Base-by-base conservation (phyloP, 805 yeast genomes). In the Wickerhamomyces bisporus region DNA sequence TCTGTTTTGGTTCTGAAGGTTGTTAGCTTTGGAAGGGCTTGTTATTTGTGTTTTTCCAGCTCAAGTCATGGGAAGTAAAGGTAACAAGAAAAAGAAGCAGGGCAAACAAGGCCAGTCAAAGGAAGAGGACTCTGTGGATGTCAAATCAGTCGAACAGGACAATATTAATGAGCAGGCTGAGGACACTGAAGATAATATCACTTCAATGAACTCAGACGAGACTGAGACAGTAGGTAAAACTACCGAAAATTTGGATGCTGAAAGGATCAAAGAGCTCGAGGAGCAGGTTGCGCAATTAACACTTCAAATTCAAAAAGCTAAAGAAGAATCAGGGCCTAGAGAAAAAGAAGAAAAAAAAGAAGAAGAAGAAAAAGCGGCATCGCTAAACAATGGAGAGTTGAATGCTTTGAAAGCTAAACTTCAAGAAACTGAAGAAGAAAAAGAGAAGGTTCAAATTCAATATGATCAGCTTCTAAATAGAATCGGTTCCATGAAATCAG, bases 401-500 rank as follows among this genome's bases (percentile, higher is more conserved):
- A 45, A 41, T 18, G 32, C 41, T 12, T 39, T 63, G 28, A 55
- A 49, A 31, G 44, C 44, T 15, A 61, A 67, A 35, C 44, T 72
- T 12, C 53, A 52, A 25, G 57, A 49, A 28, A 56, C 64, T 20
- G 66, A 65, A 23, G 62, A 65, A 26, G 86, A 81, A 49, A 69
- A 81, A 39, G 81, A 73, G 34, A 70, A 72, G 23, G 67, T 73
- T 21, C 77, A 80, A 47, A 64, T 68, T 2, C 77, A 78, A 44
- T 81, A 83, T 51, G 81, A 81, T 43, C 66, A 73, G 5, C 59
- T 85, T 24, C 58, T 85, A 42, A 75, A 75, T 44, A 71, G 81
- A 54, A 57, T 85, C 14, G 74, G 86, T 1, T 74, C 85, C 3
- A 83, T 84, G 91, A 84, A 82, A 47, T 64, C 80, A 1, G 72